Percentiles rank a stretch among this genome's conserved stretches.
Conservation (phyloP, 768 basidiomycete species). For the Pholiota molesta region DNA sequence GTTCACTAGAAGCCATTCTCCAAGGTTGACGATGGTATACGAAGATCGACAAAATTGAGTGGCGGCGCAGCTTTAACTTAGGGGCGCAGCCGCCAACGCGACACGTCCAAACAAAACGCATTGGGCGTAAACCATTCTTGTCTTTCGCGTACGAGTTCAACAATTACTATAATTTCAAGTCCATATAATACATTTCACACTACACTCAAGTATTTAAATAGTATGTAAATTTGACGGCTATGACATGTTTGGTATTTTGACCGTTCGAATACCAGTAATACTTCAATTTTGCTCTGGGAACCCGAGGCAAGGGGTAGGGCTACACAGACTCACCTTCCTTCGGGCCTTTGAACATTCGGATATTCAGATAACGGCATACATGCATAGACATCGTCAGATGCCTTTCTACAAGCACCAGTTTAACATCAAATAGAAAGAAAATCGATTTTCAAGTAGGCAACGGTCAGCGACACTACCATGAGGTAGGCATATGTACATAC, state of each 20-base stretch:
- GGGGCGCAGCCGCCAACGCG: conserved; percentile 11
- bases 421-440: not conserved
- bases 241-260: not conserved
- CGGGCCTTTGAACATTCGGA: not conserved
- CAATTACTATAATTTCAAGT: too few relatives aligned
- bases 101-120: conserved; percentile 3
- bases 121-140: too few relatives aligned
- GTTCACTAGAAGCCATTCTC: conserved; percentile 72
- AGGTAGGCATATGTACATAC: conserved; percentile 25
- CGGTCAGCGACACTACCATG: conserved; percentile 20
- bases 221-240: not conserved
- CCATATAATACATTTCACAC: too few relatives aligned
- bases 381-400: not conserved
- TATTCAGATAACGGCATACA: not conserved
- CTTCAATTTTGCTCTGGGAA: too few relatives aligned
- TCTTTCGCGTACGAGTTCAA: too few relatives aligned
- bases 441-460: conserved; percentile 10
- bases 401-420: not conserved
- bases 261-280: too few relatives aligned
- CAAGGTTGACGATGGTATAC: conserved; percentile 7
- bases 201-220: not conserved
- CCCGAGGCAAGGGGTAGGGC: too few relatives aligned
- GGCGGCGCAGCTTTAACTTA: not conserved
- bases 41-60: not conserved
- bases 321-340: not conserved